Conservation (phyloP, 2,329 filamentous ascomycete species). For the Aspergillus aculeatus region DNA sequence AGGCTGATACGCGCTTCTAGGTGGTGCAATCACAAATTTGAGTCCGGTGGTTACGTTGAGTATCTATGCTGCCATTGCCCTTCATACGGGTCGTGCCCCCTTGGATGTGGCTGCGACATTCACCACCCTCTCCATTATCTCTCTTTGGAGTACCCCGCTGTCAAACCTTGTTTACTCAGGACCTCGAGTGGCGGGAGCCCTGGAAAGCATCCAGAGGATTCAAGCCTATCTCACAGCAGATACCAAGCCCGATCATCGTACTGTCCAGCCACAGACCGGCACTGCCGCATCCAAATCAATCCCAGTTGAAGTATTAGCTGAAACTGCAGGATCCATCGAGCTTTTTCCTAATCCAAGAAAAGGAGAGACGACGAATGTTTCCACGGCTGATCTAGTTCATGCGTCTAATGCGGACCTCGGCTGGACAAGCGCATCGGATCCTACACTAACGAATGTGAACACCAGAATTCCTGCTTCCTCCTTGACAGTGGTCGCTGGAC, state of each 20-base stretch:
- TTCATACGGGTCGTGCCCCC: not conserved
- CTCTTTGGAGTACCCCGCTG: not conserved
- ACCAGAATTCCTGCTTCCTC: not conserved
- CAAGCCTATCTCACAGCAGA: not conserved
- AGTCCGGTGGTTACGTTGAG: slow-evolving; percentile 1
- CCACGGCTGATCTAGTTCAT: not conserved
- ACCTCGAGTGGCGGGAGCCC: not conserved
- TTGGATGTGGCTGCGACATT: not conserved
- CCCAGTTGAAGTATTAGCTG: not conserved
- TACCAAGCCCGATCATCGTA: not conserved
- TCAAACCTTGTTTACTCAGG: not conserved
- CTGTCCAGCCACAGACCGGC: not conserved
- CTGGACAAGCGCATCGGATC: not conserved
- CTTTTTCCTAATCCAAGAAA: not conserved
- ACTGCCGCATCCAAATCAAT: not conserved
- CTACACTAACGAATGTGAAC: not conserved
- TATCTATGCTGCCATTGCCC: not conserved
- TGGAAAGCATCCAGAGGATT: not conserved
- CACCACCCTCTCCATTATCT: not conserved
- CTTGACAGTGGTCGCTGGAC: not conserved
- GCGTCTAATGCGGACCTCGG: not conserved
- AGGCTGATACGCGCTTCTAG: not conserved
- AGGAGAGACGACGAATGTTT: not conserved
- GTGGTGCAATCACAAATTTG: not conserved
- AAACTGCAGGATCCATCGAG: not conserved